These are phyloP conservation scores for Teratosphaeria gauchensis DNA, from an alignment of 2,329 filamentous ascomycete genomes.

Conservation along the genomic window DNA sequence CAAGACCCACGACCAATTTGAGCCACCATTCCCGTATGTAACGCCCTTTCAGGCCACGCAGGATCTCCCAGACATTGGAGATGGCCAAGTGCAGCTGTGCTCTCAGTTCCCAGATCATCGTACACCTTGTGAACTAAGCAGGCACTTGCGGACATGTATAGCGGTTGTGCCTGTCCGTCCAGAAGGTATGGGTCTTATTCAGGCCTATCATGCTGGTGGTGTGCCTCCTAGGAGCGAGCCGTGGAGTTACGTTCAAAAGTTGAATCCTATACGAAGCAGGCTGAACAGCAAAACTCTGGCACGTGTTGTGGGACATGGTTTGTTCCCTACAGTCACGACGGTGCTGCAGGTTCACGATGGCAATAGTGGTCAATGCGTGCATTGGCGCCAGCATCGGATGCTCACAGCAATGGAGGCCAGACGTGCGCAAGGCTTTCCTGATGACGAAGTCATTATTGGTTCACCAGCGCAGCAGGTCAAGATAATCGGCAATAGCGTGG, in stretches of 20 bases:
- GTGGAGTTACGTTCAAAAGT: constrained; percentile 11
- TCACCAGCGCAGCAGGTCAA: constrained; percentile 46
- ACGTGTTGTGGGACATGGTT: constrained; percentile 41
- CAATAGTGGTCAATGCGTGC: constrained; percentile 46
- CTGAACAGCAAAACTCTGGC: constrained; percentile 33
- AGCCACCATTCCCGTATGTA: constrained; percentile 53
- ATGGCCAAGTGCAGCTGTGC: constrained; percentile 53
- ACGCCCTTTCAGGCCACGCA: constrained; percentile 44
- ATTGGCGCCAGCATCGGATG: constrained; percentile 56
- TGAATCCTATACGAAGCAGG: constrained; percentile 12
- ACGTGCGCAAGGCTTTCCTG: constrained; percentile 59
- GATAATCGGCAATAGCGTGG: constrained; percentile 69
- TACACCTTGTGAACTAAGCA: constrained; percentile 33
- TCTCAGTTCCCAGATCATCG: constrained; percentile 61
- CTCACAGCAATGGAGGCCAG: constrained; percentile 58
- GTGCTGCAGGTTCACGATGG: constrained; percentile 41
- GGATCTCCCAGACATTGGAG: constrained; percentile 55
- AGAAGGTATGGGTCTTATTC: constrained; percentile 20
- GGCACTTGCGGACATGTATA: constrained; percentile 38
- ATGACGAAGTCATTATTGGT: constrained; percentile 62
- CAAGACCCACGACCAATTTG: constrained; percentile 24
- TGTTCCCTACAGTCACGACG: constrained; percentile 59
- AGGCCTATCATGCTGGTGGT: constrained; percentile 17
- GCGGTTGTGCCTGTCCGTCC: constrained; percentile 50
- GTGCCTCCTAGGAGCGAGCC: constrained; percentile 18